Conservation (phyloP, 2,329 filamentous ascomycete species). For the Fusarium anguioides region DNA sequence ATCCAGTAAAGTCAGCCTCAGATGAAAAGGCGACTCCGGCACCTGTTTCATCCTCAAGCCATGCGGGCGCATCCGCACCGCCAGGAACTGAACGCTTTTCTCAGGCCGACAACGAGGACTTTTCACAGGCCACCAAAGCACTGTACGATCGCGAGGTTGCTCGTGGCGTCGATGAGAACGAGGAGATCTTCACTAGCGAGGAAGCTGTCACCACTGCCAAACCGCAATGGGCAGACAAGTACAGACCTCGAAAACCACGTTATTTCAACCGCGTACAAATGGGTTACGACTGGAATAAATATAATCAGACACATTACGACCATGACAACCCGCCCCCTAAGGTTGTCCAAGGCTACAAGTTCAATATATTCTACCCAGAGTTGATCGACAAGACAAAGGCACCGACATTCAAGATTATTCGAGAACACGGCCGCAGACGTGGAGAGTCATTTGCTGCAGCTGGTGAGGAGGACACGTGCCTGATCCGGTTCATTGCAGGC, state of each 20-base stretch:
- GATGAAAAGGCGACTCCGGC: slow-evolving; percentile 16
- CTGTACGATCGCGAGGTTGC: slow-evolving; percentile 94
- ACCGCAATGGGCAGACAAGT: slow-evolving; percentile 84
- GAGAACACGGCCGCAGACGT: slow-evolving; percentile 87
- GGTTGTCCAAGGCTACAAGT: slow-evolving; percentile 98
- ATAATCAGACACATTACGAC: slow-evolving; percentile 99
- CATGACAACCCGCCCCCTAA: slow-evolving; percentile 98
- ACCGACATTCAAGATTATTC: slow-evolving; percentile 94
- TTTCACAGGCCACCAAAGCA: slow-evolving; percentile 86
- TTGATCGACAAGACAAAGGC: slow-evolving; percentile 94
- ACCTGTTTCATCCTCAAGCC: slow-evolving; percentile 33
- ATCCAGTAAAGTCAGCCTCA: slow-evolving; percentile 4
- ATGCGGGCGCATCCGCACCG: slow-evolving; percentile 54
- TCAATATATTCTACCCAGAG: slow-evolving; percentile 99
- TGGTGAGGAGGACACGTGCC: slow-evolving; percentile 95
- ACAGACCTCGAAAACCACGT: slow-evolving; percentile 88
- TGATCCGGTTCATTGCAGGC: slow-evolving; percentile 95
- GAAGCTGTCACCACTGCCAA: slow-evolving; percentile 72
- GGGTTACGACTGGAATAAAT: slow-evolving; percentile 99
- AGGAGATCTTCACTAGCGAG: slow-evolving; percentile 94
- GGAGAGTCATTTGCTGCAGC: slow-evolving; percentile 94
- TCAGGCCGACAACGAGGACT: slow-evolving; percentile 76
- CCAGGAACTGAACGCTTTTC: slow-evolving; percentile 76
- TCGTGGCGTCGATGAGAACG: slow-evolving; percentile 89
- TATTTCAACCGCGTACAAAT: slow-evolving; percentile 99